Base-by-base conservation (phyloP, 345 rosid genomes). In the Sonneratia alba region DNA sequence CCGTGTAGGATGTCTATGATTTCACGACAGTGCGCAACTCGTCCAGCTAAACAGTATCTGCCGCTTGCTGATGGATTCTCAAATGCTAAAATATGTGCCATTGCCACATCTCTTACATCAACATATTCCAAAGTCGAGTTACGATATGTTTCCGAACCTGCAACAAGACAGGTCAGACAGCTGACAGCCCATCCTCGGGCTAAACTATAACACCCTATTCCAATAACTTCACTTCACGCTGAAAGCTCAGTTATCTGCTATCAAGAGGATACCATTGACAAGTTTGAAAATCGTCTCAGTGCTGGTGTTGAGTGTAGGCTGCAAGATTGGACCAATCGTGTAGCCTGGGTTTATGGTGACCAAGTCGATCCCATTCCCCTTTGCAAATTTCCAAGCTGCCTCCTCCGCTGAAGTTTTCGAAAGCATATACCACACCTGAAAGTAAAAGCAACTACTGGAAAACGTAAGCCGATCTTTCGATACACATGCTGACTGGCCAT, bases 101-200 rank as follows among this genome's bases (percentile, higher is more conserved):
- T 56, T 3, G 79, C 79, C 3, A 76, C 72, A 61, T 76, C 79
- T 76, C 79, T 66, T 24, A 76, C 79, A 71, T 76, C 79, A 19
- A 67, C 79, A 40, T 38, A 76, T 76, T 21, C n/a, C 34, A 38
- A 55, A 43, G 43, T 48, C 36, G 51, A 15, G 32, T 45, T 72
- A 0, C 72, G 72, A 16, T 53, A 67, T 59, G 74, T 76, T 59
- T 70, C 62, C 36, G 71, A 66, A 56, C 79, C 75, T 76, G 72
- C 36, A 71, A 18, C 36, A 7, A 69, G 43, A 19, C 27, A 40
- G 24, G n/a, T 36, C 13, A 62, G 3, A 27, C 36, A 62, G 36
- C 11, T n/a, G n/a, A n/a, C n/a, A n/a, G n/a, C n/a, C n/a, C n/a
- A n/a, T n/a, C n/a, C n/a, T n/a, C n/a, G n/a, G n/a, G n/a, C n/a